These are phyloP conservation scores for Marasmius sp. DNA, from an alignment of 1,284 basidiomycete genomes.

Conservation along the genomic window DNA sequence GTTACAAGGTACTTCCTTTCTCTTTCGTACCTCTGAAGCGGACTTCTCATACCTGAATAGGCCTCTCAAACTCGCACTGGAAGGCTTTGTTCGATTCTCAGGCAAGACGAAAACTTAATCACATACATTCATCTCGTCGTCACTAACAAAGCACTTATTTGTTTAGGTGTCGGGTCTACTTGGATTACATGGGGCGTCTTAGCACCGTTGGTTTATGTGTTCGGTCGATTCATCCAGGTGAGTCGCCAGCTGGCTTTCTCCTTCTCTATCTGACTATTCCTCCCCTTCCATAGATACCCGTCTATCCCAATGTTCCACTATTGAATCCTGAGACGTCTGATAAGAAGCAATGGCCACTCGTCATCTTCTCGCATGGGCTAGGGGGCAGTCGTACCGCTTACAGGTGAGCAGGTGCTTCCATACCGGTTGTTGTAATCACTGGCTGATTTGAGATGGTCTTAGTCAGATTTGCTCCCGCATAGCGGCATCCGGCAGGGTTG, in stretches of 20 bases:
- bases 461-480: constrained; percentile 68
- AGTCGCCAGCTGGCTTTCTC: not conserved
- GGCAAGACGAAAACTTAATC: not conserved
- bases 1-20: constrained; percentile 39
- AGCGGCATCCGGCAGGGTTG: constrained; percentile 74
- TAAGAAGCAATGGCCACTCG: constrained; percentile 59
- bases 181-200: constrained; percentile 43
- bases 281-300: constrained; percentile 47
- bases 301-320: constrained; percentile 54
- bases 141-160: not conserved
- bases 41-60: not conserved
- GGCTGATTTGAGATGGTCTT: not conserved
- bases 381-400: constrained; percentile 75
- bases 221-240: constrained; percentile 46
- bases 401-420: constrained; percentile 39
- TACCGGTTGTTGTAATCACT: not conserved
- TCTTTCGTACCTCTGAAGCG: not conserved
- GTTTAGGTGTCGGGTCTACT: constrained; percentile 29
- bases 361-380: constrained; percentile 82
- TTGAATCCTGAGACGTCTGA: constrained; percentile 33
- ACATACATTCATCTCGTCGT: not conserved
- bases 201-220: constrained; percentile 45
- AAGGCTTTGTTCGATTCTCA: constrained; percentile 13
- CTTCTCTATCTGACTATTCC: not conserved
- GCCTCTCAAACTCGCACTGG: constrained; percentile 9